These are phyloP conservation scores for Populus tomentosa DNA, from an alignment of 441 rosid species.

Conservation along the genomic window DNA sequence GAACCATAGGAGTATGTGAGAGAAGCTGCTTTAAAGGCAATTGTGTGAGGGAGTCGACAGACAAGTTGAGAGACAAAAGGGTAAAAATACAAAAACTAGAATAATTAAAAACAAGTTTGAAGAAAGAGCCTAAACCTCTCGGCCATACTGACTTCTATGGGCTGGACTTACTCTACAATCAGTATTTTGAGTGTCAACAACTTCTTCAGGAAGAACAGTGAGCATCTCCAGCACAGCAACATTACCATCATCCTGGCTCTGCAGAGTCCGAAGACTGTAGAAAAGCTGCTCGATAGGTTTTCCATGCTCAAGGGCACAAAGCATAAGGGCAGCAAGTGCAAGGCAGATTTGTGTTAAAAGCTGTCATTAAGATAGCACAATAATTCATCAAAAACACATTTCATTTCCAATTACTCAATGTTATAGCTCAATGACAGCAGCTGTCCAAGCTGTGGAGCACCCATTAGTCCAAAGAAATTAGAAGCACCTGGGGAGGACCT, in stretches of 20 bases:
- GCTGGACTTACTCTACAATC: conserved; percentile 49
- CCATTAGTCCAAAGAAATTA: conserved; percentile 11
- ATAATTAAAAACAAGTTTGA: not conserved
- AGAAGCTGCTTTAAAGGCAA: conserved; percentile 55
- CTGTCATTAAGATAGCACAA: conserved; percentile 43
- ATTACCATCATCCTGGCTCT: conserved; percentile 72
- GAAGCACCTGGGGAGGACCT: conserved; percentile 92
- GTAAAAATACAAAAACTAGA: not conserved
- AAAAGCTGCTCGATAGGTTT: conserved; percentile 86
- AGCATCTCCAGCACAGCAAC: conserved; percentile 91
- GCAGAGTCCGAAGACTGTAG: conserved; percentile 77
- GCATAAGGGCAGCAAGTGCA: conserved; percentile 81
- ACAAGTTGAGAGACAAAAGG: not conserved
- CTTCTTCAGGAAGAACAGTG: conserved; percentile 95
- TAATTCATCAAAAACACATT: not conserved
- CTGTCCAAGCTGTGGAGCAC: conserved; percentile 2
- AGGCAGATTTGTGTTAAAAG: conserved; percentile 94
- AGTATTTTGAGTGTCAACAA: conserved; percentile 57
- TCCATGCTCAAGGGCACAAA: conserved; percentile 66
- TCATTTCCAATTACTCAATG: not conserved
- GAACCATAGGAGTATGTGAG: conserved; percentile 72
- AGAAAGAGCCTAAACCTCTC: conserved; percentile 54
- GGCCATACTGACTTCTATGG: conserved; percentile 62
- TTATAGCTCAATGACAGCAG: not conserved
- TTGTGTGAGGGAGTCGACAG: not conserved